Evolutionary conservation across 176 grass and related monocot species (phyloP).

Genomic region (Carex parvula): DNA sequence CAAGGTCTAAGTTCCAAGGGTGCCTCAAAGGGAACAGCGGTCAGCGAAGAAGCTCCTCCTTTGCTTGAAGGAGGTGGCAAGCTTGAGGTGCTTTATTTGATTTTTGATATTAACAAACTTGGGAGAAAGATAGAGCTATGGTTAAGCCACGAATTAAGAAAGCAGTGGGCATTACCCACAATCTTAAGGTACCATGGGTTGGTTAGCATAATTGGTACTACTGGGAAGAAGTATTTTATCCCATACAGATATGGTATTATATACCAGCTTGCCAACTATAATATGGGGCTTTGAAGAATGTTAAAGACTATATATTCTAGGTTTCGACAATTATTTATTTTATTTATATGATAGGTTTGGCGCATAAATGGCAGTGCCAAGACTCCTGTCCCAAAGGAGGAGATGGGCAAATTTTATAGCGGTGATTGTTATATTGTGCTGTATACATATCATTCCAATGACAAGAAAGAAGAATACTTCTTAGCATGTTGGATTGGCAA

Average conservation of each 20-base stretch:
- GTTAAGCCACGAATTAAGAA: not conserved
- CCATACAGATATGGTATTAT: too few species aligned
- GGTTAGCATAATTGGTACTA: not conserved
- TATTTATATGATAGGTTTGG: slow-evolving; percentile 65
- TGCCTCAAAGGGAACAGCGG: slow-evolving; percentile 45
- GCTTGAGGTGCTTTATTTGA: slow-evolving; percentile 59
- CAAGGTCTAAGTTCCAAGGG: slow-evolving; percentile 83
- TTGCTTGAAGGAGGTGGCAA: slow-evolving; percentile 88
- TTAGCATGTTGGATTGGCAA: slow-evolving; percentile 80
- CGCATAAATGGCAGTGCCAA: slow-evolving; percentile 69
- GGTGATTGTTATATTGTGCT: slow-evolving; percentile 90
- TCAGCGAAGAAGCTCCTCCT: slow-evolving; percentile 89
- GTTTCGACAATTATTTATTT: slow-evolving; percentile 2
- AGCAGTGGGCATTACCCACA: not conserved
- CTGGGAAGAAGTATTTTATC: too few species aligned
- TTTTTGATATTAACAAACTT: slow-evolving; percentile 8
- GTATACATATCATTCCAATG: slow-evolving; percentile 81
- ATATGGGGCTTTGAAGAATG: slow-evolving; percentile 3
- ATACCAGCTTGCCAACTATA: not conserved
- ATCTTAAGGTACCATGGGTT: not conserved
- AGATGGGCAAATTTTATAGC: slow-evolving; percentile 88
- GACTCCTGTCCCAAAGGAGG: slow-evolving; percentile 62
- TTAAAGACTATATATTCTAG: not conserved
- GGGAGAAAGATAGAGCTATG: not conserved
- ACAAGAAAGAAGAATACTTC: slow-evolving; percentile 95